Base-by-base conservation (phyloP, 768 basidiomycete genomes). In the Tylopilus subfusipes region DNA sequence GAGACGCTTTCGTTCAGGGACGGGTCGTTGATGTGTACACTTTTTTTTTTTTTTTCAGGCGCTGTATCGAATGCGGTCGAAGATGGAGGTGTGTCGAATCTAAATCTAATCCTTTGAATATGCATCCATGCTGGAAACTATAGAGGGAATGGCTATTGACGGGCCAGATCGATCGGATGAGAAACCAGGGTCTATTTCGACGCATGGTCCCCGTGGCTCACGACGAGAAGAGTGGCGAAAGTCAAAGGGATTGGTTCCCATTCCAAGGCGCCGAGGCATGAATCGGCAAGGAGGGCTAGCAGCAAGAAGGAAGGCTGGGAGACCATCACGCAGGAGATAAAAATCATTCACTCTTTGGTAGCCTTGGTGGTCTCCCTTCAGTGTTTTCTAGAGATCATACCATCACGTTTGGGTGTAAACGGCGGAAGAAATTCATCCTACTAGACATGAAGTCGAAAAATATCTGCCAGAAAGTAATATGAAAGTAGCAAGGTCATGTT, bases 151-250 rank as follows among this genome's bases (percentile, higher is more conserved):
- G 83, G 73, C 75, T 49, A 64, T 85, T 39, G 86, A 90, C 48
- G 62, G 55, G 42, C 54, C 60, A 4, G 58, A 44, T 36, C 53
- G 42, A 48, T 45, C 65, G n/a, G 51, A 69, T 24, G 69, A 70
- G 43, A 60, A 62, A 53, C 48, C 72, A 5, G 67, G 67, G 46
- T 68, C 66, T 21, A 77, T 93, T 57, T 93, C 92, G 10, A 95
- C 93, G 3, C 90, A 93, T 62, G 93, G 92, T 13, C 80, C 85
- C 3, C 82, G 91, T 30, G 75, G 78, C 47, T 88, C 89, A 45
- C 76, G 93, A 55, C 78, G 89, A 58, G 92, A 93, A 67, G 77
- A 83, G 59, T 95, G 93, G 93, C 76, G 91, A 66, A 73, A 73
- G 52, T 86, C 91, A 22, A 95, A 93, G 67, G 93, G 93, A 29